Evolutionary conservation across 768 basidiomycete species (phyloP), one percentile per base, ranked within the genome.

Genomic region (Leccinum broughii): DNA sequence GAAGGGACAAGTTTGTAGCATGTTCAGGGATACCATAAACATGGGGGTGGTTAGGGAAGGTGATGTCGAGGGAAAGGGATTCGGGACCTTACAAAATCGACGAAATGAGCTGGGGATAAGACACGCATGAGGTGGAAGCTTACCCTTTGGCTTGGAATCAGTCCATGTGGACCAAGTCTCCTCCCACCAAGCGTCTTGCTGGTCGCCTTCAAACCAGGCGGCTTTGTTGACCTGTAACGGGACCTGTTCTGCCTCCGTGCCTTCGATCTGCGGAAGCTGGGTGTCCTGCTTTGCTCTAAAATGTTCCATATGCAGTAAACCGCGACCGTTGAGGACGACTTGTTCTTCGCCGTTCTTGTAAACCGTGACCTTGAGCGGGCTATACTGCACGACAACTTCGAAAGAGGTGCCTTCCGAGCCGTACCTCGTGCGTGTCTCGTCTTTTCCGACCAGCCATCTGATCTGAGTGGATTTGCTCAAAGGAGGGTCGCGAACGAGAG

Each of bases 1-100:
- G 95, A 6, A 99, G 84, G 26, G 90, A 90, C 46, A 99, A 81
- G 24, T 86, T 85, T 3, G 95, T 93, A 14, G 97, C 96, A 64
- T 95, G 97, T 74, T 99, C 93, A 13, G 97, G 95, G 48, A 99
- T 95, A 58, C 97, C 97, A 66, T 94, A 99, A 59, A 98, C 88
- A 52, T 92, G 89, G 32, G 86, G 87, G 60, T 95, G 93, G 59
- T 86, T 89, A 0, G 96, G 96, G 83, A 98, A 98, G 54, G 85
- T 85, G 67, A 99, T 89, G 66, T 99, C 97, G 60, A 99, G 72
- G 0, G 90, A 93, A 59, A 98, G 83, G 0, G 92, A 94, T 75
- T 99, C 95, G 32, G 97, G 97, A 13, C 97, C 96, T 98, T 14
- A 62, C n/a, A 17, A 20, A 49, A 46, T 54, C n/a, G 60, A 62